Conservation (phyloP, 225 moss, liverwort and hornwort genomes). For the Pleurozium schreberi region DNA sequence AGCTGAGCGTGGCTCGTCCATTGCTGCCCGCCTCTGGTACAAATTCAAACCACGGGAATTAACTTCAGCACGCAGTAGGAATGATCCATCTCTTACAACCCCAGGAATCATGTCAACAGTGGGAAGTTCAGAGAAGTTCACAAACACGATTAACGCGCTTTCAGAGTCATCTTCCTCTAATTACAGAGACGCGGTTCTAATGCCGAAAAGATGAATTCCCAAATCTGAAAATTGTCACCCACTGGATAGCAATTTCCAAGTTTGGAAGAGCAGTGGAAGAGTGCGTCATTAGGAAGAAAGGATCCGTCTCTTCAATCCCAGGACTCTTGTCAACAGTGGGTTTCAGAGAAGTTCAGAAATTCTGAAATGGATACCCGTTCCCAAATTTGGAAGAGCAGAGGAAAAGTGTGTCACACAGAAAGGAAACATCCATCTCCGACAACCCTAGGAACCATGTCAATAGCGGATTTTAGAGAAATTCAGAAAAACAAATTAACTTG, state of each 20-base stretch:
- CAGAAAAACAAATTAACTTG: neutral
- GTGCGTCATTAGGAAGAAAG: neutral
- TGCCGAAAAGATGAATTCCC: neutral
- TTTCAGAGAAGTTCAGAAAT: neutral
- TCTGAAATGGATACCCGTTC: neutral
- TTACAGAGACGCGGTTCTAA: neutral
- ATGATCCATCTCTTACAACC: neutral
- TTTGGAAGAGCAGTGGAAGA: neutral
- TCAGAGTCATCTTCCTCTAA: neutral
- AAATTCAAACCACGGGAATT: neutral
- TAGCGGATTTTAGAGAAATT: too few relatives aligned
- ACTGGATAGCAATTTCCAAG: neutral
- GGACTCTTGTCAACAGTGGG: neutral
- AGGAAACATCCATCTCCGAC: neutral
- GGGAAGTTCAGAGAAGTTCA: neutral
- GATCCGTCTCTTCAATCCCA: neutral
- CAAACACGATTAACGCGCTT: neutral
- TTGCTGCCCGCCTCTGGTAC: slow-evolving; percentile 50
- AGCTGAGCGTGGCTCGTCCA: slow-evolving; percentile 51
- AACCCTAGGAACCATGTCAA: neutral
- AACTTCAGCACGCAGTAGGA: neutral
- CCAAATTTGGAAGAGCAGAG: neutral
- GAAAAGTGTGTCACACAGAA: neutral
- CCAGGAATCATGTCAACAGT: neutral
- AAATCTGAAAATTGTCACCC: neutral